Evolutionary conservation across 768 basidiomycete genomes (phyloP).

Genomic region (Boletus huronensis): DNA sequence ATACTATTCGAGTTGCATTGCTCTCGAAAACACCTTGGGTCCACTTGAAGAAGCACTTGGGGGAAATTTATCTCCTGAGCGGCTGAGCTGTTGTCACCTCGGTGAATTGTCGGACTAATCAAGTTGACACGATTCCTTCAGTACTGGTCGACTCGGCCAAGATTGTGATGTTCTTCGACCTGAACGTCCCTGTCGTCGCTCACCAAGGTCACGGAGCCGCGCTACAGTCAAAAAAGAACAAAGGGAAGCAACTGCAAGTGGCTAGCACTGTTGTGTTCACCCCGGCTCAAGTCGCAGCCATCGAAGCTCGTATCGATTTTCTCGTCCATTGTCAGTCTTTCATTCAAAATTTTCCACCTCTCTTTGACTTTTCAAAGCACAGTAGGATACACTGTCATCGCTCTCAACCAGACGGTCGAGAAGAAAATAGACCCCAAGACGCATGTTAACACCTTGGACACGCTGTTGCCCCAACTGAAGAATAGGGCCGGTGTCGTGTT

Average conservation of each 20-base stretch:
- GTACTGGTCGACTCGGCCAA: neutral
- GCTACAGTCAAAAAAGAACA: conserved; percentile 27
- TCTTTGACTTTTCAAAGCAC: conserved; percentile 10
- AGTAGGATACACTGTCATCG: conserved; percentile 88
- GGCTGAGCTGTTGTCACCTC: neutral
- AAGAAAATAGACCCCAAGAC: conserved; percentile 69
- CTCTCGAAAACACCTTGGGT: neutral
- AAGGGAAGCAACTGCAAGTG: conserved; percentile 36
- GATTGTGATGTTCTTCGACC: conserved; percentile 57
- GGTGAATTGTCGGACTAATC: neutral
- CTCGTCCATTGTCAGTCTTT: conserved; percentile 64
- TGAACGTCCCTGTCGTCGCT: conserved; percentile 53
- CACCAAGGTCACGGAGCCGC: conserved; percentile 13
- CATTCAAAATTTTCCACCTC: neutral
- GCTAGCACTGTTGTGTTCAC: conserved; percentile 39
- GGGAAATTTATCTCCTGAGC: neutral
- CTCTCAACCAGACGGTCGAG: conserved; percentile 69
- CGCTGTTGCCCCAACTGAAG: conserved; percentile 57
- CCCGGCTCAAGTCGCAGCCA: conserved; percentile 50
- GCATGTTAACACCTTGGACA: conserved; percentile 62
- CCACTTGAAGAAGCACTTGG: too few species aligned
- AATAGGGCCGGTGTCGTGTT: conserved; percentile 57
- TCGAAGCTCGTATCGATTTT: conserved; percentile 65
- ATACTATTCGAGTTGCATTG: neutral
- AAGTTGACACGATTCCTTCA: neutral